These are phyloP conservation scores for Nicotiana attenuata DNA, from an alignment of 257 asterid genomes.

Conservation along the genomic window DNA sequence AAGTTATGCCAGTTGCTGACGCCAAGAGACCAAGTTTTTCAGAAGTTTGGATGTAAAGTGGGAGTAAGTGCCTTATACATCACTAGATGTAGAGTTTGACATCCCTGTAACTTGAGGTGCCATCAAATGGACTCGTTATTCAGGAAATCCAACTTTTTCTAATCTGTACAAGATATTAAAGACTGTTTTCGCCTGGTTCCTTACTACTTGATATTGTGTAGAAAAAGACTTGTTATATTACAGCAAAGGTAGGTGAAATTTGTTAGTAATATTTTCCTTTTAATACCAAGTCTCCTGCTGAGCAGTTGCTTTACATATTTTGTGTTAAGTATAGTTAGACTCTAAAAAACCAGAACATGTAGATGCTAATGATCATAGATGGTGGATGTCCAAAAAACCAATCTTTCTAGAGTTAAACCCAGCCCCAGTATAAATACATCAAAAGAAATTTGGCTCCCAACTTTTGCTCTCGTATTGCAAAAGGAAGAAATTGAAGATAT, in stretches of 20 bases:
- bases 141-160: not conserved
- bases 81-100: not conserved
- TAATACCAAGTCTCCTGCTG: not conserved
- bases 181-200: not conserved
- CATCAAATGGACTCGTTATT: not conserved
- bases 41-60: slow-evolving; percentile 18
- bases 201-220: slow-evolving; percentile 1
- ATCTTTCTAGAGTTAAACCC: not conserved
- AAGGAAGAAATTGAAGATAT: not conserved
- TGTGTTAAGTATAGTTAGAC: not conserved
- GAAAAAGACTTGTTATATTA: not conserved
- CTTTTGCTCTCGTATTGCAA: not conserved
- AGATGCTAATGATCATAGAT: not conserved
- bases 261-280: not conserved
- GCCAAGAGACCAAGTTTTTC: not conserved
- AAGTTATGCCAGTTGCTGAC: slow-evolving; percentile 9
- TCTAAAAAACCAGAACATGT: not conserved
- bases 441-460: not conserved
- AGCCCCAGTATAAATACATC: not conserved
- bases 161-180: not conserved
- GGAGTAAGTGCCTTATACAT: not conserved
- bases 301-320: not conserved
- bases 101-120: not conserved
- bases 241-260: not conserved
- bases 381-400: not conserved